Evolutionary conservation across 139 green algal genomes (phyloP).

Genomic region (Chlorella vulgaris): DNA sequence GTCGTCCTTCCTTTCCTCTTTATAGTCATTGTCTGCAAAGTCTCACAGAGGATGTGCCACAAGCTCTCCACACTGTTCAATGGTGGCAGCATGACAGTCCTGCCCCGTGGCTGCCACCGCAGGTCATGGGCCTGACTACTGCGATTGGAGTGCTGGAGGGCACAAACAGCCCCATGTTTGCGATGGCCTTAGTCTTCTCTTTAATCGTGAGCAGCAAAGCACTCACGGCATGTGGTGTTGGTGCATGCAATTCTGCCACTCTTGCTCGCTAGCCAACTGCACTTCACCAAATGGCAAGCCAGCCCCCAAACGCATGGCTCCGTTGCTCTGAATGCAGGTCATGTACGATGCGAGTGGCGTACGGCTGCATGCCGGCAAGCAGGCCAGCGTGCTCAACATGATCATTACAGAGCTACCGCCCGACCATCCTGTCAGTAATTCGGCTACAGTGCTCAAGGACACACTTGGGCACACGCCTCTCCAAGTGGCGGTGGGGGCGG

Average conservation of each 20-base stretch:
- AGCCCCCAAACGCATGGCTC: too few species aligned
- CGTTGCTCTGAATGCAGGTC: too few species aligned
- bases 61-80: too few species aligned
- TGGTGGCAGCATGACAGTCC: neutral
- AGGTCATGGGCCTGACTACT: constrained; percentile 72
- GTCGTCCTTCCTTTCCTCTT: too few species aligned
- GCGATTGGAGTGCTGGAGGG: constrained; percentile 68
- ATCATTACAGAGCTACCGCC: constrained; percentile 81
- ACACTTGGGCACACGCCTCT: constrained; percentile 81
- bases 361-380: constrained; percentile 91
- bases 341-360: constrained; percentile 97
- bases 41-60: too few species aligned
- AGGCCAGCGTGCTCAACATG: constrained; percentile 95
- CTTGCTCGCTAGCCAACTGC: too few species aligned
- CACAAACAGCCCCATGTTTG: constrained; percentile 67
- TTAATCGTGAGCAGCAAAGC: constrained; percentile 63
- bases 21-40: neutral
- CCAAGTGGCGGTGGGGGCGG: constrained; percentile 45
- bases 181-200: constrained; percentile 69
- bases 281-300: too few species aligned
- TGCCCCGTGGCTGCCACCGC: neutral
- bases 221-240: too few species aligned
- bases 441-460: constrained; percentile 61
- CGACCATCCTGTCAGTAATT: constrained; percentile 71
- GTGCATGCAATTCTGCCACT: too few species aligned